Percentiles rank a stretch among this genome's conserved stretches.
Evolutionary conservation across 768 basidiomycete species (phyloP).

Genomic region (Kockovaella imperatae): DNA sequence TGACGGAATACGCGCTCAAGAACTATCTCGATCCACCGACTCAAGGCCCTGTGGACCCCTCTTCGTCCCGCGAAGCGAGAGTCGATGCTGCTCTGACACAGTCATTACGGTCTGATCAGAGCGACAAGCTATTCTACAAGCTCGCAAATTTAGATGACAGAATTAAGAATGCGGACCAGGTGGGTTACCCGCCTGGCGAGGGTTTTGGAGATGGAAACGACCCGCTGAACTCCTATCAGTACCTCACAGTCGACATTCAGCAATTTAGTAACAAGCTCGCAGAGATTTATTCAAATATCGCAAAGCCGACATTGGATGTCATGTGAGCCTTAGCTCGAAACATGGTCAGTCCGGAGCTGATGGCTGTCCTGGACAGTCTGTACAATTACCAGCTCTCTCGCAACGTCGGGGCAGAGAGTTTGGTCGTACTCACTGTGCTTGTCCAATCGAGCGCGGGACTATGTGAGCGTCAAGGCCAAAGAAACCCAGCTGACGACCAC

Average conservation of each 20-base stretch:
- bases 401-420: slow-evolving; percentile 89
- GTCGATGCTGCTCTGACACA: slow-evolving; percentile 58
- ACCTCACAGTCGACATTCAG: slow-evolving; percentile 94
- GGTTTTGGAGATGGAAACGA: neutral
- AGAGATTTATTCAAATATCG: slow-evolving; percentile 82
- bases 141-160: slow-evolving; percentile 90
- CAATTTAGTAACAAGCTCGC: slow-evolving; percentile 83
- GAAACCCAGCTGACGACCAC: slow-evolving; percentile 6
- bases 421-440: slow-evolving; percentile 69
- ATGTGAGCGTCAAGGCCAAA: slow-evolving; percentile 49
- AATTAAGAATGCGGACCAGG: slow-evolving; percentile 91
- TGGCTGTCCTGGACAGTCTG: slow-evolving; percentile 52
- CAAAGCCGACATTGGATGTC: slow-evolving; percentile 78
- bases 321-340: slow-evolving; percentile 31
- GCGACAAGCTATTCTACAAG: slow-evolving; percentile 88
- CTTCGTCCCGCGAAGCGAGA: neutral
- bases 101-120: too few species aligned
- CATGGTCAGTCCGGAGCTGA: too few species aligned
- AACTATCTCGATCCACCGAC: slow-evolving; percentile 59
- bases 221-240: slow-evolving; percentile 46
- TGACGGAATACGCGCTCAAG: slow-evolving; percentile 73
- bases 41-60: neutral
- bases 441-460: slow-evolving; percentile 77
- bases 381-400: slow-evolving; percentile 93
- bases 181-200: slow-evolving; percentile 41